Evolutionary conservation across 192 early-diverging fungal species (phyloP), one percentile per base, ranked within the genome.

Genomic region (Coemansia javaensis): DNA sequence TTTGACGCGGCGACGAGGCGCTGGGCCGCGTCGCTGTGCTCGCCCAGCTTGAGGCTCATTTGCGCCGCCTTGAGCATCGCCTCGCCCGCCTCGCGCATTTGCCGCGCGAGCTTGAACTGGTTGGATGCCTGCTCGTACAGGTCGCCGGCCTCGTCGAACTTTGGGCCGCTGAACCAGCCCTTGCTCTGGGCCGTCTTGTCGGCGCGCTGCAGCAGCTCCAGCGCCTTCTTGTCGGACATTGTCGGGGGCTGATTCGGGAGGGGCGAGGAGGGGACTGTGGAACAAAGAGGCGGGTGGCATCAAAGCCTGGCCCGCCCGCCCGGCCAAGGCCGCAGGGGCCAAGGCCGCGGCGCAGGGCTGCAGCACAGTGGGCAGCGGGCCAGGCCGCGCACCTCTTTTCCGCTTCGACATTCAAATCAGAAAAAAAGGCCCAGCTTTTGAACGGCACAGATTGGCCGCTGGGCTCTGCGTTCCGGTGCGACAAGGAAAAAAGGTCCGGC

Each of bases 141-240:
- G 35, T 99, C 96, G 24, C 87, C 84, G 7, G 96, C 94, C 59
- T 99, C 94, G 42, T 97, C 94, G 52, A 84, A 83, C 60, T 96
- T 97, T 50, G 90, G 90, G 1, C 82, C 80, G 32, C 79, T 74
- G 62, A 85, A 86, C 82, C 85, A 89, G 20, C 80, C 63, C 45
- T 70, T 74, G 18, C 76, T 65, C 2, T 68, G 75, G 12, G 84
- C 79, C 50, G 78, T 83, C 56, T 85, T 87, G 60, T 87, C 79
- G 20, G 88, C 88, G 56, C 83, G 80, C 23, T 79, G 67, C 21
- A 90, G 56, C 24, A 87, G 57, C 35, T 76, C 66, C 13, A 44
- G 44, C 13, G 66, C 73, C 41, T 55, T 42, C 38, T 48, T 42
- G 32, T 61, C 59, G 2, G 62, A 60, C 58, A 65, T 73, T 50